phyloP scores from a whole-genome alignment of 2,329 filamentous ascomycete genomes.

The Ceratocystis eucalypticola region DNA sequence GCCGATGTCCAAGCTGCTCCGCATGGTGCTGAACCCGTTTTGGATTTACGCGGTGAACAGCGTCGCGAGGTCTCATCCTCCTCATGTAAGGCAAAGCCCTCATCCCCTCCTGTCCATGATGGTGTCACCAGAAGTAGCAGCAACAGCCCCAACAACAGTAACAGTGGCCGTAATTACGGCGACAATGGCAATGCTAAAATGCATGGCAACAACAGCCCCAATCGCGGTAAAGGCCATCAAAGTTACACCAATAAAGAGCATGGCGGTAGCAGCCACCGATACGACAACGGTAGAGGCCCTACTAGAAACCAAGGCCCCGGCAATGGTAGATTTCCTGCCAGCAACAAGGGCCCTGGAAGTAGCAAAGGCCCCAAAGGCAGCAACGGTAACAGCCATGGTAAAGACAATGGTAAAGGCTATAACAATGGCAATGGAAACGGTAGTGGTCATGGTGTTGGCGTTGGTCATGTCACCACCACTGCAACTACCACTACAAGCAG shows the following conservation, averaged over 20 bases:
- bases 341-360: not conserved
- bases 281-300: not conserved
- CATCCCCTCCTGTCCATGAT: not conserved
- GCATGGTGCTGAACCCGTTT: not conserved
- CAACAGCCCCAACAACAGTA: not conserved
- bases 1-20: not conserved
- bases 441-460: not conserved
- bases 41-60: not conserved
- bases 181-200: not conserved
- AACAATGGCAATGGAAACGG: not conserved
- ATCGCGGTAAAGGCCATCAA: not conserved
- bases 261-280: not conserved
- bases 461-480: not conserved
- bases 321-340: not conserved
- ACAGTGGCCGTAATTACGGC: not conserved
- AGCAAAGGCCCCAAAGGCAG: not conserved
- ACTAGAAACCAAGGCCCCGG: not conserved
- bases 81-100: constrained; percentile 8
- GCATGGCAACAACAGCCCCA: not conserved
- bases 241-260: not conserved
- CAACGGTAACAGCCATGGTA: not conserved
- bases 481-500: not conserved
- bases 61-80: constrained; percentile 1
- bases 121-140: not conserved
- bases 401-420: not conserved